A percentile compares a stretch with the other conserved stretches of the same genome.
Evolutionary conservation across 1,284 basidiomycete species (phyloP).

Genomic region (Vanrija sp.): DNA sequence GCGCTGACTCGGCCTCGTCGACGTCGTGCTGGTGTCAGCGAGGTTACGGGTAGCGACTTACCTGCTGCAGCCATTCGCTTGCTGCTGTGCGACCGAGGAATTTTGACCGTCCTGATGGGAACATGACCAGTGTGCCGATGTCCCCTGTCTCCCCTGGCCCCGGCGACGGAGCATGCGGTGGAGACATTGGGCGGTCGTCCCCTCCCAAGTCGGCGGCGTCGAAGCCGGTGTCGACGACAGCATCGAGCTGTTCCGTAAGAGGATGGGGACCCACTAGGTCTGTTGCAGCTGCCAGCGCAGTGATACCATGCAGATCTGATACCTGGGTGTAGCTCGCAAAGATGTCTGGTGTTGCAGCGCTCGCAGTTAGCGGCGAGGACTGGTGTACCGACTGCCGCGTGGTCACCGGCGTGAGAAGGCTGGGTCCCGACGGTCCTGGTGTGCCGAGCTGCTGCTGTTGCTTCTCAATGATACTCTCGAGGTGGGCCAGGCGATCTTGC

Average conservation of each 20-base stretch:
- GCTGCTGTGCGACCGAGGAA: slow-evolving; percentile 13
- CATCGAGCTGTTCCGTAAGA: no score
- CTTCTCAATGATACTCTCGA: not conserved
- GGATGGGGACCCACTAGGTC: not conserved
- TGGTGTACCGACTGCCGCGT: no score
- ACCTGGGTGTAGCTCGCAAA: no score
- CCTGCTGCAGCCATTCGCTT: slow-evolving; percentile 15
- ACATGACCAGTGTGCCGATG: slow-evolving; percentile 11
- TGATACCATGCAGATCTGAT: not conserved
- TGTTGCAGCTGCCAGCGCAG: not conserved
- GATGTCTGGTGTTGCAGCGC: no score
- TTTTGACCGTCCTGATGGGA: slow-evolving; percentile 2
- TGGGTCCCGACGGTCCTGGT: no score
- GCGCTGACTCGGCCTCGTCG: not conserved
- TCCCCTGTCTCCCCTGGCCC: not conserved
- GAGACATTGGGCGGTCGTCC: no score
- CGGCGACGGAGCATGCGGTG: not conserved
- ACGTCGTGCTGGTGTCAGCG: not conserved
- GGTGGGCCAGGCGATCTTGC: not conserved
- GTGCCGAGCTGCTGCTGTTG: not conserved
- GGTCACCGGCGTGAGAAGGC: no score
- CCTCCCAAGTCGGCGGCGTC: no score
- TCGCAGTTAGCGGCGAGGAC: no score
- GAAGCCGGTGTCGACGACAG: no score
- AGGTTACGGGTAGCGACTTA: not conserved